Evolutionary conservation across 2,329 filamentous ascomycete genomes (phyloP), one percentile per base, ranked within the genome.

Genomic region (Coniochaeta sp.): DNA sequence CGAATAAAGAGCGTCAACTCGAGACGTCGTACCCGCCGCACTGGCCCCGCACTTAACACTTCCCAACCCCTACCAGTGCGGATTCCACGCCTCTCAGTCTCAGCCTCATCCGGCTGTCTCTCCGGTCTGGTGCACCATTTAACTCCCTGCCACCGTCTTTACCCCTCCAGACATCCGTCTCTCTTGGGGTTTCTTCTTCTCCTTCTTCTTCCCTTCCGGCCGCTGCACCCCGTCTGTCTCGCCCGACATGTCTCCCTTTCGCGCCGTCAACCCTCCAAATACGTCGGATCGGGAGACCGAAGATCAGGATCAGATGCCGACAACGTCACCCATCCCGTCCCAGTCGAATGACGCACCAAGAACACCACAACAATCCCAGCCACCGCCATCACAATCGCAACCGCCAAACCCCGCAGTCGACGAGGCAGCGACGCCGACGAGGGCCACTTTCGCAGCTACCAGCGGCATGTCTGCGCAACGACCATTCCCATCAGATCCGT

Each of bases 361-460:
- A 31, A 9, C 16, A 30, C 12, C 24, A 28, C 62, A 22, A 60
- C 60, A 55, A 63, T 61, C 12, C 62, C 68, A 51, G 63, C 67
- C 67, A 53, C 65, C 60, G 47, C 53, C 57, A 55, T 50, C 49
- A 18, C 27, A n/a, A n/a, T n/a, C n/a, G n/a, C n/a, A 24, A 33
- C 9, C 38, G 47, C 4, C 56, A 57, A 33, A 50, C 58, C 52
- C 62, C 60, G 46, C 47, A 60, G 38, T 48, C 59, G 76, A 78
- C 54, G 78, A 81, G 55, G 67, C 67, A 50, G 65, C 78, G 53
- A 88, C 86, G 2, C 85, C 86, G 0, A 88, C 85, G 24, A 78
- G 81, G 64, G 71, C 77, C 35, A 78, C 68, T 24, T 83, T 83
- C 56, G 64, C 63, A 52, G 63, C n/a, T n/a, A n/a, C 67, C 51